These are phyloP conservation scores for Pichia sp. DNA, from an alignment of 1,139 yeast genomes.

Conservation along the genomic window DNA sequence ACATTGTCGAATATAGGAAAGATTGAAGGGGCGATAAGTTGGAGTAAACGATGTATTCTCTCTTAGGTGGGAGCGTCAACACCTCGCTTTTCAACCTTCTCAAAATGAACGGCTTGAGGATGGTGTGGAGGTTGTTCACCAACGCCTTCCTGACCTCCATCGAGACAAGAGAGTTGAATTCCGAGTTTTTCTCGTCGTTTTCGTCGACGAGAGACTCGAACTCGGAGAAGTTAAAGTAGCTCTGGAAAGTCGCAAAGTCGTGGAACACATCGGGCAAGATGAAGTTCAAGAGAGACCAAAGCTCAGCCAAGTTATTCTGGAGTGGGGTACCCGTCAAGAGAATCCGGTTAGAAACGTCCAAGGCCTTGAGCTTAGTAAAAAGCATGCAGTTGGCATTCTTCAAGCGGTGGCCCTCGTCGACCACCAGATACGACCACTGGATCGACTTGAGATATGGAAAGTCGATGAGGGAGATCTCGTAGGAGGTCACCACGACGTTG, in stretches of 20 bases:
- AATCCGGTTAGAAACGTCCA: constrained; percentile 65
- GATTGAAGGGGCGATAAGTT: constrained; percentile 59
- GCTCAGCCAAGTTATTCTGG: constrained; percentile 81
- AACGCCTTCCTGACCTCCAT: constrained; percentile 61
- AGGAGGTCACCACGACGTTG: constrained; percentile 71
- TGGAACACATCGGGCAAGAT: constrained; percentile 89
- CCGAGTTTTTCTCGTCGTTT: constrained; percentile 29
- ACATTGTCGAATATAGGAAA: constrained; percentile 12
- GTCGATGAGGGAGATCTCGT: constrained; percentile 75
- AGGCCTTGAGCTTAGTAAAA: constrained; percentile 63
- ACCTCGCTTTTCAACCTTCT: constrained; percentile 79
- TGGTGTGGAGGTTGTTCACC: constrained; percentile 76
- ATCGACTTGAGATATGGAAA: constrained; percentile 46
- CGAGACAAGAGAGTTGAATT: constrained; percentile 46
- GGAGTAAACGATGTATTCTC: constrained; percentile 79
- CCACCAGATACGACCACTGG: constrained; percentile 79
- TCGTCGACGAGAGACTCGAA: constrained; percentile 39
- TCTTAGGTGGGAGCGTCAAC: constrained; percentile 74
- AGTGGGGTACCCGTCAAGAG: constrained; percentile 90
- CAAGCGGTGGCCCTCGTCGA: constrained; percentile 94
- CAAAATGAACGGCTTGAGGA: constrained; percentile 79
- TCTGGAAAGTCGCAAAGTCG: constrained; percentile 82
- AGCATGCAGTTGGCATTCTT: constrained; percentile 78
- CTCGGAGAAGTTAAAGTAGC: constrained; percentile 85
- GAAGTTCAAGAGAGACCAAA: constrained; percentile 87